These are phyloP conservation scores for Penicillium waksmanii DNA, from an alignment of 495 filamentous ascomycete genomes.

Conservation along the genomic window DNA sequence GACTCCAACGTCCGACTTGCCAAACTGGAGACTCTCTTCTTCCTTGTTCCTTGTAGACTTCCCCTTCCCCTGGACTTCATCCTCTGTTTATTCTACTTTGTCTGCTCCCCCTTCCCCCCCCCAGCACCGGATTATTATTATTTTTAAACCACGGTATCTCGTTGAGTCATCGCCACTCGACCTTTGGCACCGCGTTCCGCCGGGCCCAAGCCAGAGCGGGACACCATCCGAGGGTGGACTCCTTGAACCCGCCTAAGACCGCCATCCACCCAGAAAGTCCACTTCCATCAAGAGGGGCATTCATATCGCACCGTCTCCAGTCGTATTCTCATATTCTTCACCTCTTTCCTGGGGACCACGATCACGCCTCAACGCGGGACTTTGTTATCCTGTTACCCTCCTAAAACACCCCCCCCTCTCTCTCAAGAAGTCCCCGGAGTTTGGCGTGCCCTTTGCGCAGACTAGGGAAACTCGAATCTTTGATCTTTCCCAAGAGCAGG, in stretches of 20 bases:
- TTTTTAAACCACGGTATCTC: too few species aligned
- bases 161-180: conserved; percentile 21
- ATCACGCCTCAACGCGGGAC: conserved; percentile 45
- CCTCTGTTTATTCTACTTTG: background rate
- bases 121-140: background rate
- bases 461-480: conserved; percentile 40
- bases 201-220: conserved; percentile 44
- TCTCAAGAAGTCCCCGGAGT: conserved; percentile 40
- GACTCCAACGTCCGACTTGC: conserved; percentile 2
- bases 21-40: background rate
- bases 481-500: conserved; percentile 2
- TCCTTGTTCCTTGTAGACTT: background rate
- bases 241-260: conserved; percentile 42
- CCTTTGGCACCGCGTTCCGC: conserved; percentile 33
- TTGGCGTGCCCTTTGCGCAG: conserved; percentile 45
- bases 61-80: background rate
- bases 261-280: conserved; percentile 36
- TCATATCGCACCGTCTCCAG: conserved; percentile 31
- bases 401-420: background rate
- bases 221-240: conserved; percentile 50
- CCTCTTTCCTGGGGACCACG: conserved; percentile 41
- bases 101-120: too few species aligned
- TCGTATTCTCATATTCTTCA: conserved; percentile 44
- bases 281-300: conserved; percentile 51
- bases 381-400: conserved; percentile 37